These are phyloP conservation scores for Capronia epimyces DNA, from an alignment of 2,329 filamentous ascomycete species.

Conservation along the genomic window DNA sequence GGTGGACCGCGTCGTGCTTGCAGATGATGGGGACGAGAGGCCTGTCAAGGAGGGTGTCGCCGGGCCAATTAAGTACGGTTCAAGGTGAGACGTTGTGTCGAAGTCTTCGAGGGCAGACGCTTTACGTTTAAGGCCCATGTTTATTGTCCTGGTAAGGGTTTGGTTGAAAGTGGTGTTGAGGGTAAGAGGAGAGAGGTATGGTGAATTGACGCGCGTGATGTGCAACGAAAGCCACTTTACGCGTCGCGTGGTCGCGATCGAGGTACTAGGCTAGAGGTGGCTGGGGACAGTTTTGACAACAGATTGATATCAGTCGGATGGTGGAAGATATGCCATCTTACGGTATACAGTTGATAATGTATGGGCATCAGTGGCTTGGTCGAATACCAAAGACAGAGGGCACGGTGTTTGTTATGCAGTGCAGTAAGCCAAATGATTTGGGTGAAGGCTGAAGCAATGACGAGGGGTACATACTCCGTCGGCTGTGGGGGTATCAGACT, in stretches of 20 bases:
- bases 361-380: too few relatives aligned
- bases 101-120: constrained; percentile 18
- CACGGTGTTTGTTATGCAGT: too few relatives aligned
- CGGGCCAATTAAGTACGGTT: constrained; percentile 1
- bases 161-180: too few relatives aligned
- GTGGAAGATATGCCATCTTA: neutral
- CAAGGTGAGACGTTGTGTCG: neutral
- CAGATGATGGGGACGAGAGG: constrained; percentile 13
- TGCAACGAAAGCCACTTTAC: constrained; percentile 18
- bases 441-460: too few relatives aligned
- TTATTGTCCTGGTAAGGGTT: neutral
- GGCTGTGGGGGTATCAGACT: too few relatives aligned
- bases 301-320: neutral
- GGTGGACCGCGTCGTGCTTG: constrained; percentile 1
- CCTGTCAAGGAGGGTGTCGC: constrained; percentile 5
- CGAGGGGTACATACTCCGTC: too few relatives aligned
- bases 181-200: neutral
- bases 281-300: neutral
- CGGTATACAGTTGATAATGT: neutral
- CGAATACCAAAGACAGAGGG: too few relatives aligned
- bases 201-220: constrained; percentile 10
- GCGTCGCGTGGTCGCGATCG: constrained; percentile 7
- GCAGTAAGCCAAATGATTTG: too few relatives aligned
- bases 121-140: constrained; percentile 29
- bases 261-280: neutral